A percentile compares a stretch with the other conserved stretches of the same genome.
Evolutionary conservation across 2,329 filamentous ascomycete species (phyloP).

Genomic region (Aureobasidium vineae): DNA sequence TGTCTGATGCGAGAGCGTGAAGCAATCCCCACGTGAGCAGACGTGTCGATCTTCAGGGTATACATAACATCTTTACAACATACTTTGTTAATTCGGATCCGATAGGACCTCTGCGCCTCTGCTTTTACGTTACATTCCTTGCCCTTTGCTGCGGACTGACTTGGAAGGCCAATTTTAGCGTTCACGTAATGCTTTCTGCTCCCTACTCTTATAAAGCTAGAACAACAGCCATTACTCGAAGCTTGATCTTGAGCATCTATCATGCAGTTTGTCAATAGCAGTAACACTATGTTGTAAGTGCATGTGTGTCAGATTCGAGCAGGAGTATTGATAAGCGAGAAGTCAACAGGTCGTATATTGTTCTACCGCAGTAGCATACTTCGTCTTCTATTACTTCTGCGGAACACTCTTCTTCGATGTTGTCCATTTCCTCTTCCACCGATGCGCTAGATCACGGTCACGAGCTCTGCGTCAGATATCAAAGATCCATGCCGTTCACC

Average conservation of each 20-base stretch:
- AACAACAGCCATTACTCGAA: neutral
- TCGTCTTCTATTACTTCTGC: neutral
- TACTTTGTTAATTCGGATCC: neutral
- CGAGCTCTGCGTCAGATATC: neutral
- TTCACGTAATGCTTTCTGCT: neutral
- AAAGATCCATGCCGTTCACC: neutral
- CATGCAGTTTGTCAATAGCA: neutral
- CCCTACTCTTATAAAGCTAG: neutral
- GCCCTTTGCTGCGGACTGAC: neutral
- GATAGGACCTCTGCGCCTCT: neutral
- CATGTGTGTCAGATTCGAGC: neutral
- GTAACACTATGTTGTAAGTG: neutral
- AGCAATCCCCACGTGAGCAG: neutral
- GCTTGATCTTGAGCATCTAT: neutral
- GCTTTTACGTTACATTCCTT: neutral
- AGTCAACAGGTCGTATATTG: neutral
- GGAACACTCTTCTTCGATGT: constrained; percentile 6
- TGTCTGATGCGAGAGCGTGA: neutral
- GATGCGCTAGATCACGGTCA: neutral
- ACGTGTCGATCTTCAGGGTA: neutral
- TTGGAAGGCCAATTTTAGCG: neutral
- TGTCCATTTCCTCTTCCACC: neutral
- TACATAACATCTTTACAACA: neutral
- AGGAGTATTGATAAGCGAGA: neutral
- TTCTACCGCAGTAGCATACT: neutral